These are phyloP conservation scores for Penicillium sp. DNA, from an alignment of 2,329 filamentous ascomycete genomes.

Conservation along the genomic window DNA sequence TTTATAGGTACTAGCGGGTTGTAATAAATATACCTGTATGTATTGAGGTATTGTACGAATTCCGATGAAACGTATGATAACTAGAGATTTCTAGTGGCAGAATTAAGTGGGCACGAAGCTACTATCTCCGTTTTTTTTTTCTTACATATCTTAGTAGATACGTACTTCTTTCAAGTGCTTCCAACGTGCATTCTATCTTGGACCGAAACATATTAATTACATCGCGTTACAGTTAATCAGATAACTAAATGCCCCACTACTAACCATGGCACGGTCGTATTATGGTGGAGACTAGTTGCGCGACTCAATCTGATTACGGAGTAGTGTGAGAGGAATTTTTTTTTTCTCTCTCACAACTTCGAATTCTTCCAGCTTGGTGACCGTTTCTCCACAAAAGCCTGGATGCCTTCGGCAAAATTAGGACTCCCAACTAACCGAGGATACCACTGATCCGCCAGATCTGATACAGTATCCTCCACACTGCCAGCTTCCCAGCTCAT, in stretches of 20 bases:
- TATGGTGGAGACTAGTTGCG: neutral
- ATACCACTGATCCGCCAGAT: constrained; percentile 59
- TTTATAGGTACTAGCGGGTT: neutral
- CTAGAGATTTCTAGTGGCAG: neutral
- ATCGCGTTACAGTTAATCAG: neutral
- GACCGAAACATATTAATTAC: neutral
- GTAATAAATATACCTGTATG: too few species aligned
- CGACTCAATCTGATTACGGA: constrained; percentile 6
- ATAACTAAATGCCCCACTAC: constrained; percentile 1
- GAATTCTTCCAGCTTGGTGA: constrained; percentile 57
- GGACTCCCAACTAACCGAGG: constrained; percentile 59
- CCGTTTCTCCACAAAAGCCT: constrained; percentile 72
- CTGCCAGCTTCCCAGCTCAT: constrained; percentile 67
- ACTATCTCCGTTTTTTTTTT: neutral
- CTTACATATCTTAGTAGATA: neutral
- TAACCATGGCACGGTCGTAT: neutral
- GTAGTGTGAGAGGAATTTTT: neutral
- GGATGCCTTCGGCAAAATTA: constrained; percentile 71
- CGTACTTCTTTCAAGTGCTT: neutral
- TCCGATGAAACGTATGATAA: neutral
- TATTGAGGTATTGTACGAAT: neutral
- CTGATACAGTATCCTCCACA: constrained; percentile 60
- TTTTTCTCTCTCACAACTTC: constrained; percentile 25
- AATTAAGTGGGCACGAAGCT: neutral
- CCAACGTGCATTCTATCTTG: neutral